These are phyloP conservation scores for Phytophthora pisi DNA, from an alignment of 352 stramenopile species.

Conservation along the genomic window DNA sequence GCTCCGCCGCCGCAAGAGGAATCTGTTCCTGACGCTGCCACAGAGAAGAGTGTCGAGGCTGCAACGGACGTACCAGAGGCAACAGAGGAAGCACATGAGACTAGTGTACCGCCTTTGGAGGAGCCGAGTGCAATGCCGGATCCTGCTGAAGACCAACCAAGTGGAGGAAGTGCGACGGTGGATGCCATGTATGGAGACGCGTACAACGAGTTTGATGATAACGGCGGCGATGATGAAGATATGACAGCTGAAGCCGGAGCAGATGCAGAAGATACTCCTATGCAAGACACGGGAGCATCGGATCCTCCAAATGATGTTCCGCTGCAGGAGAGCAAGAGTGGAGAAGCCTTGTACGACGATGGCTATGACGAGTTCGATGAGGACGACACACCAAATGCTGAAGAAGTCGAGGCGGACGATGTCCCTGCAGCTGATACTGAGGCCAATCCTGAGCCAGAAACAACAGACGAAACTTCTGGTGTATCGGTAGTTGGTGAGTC, in stretches of 20 bases:
- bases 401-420: conserved; percentile 10
- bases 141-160: conserved; percentile 12
- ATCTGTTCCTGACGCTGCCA: background rate
- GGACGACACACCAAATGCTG: conserved; percentile 13
- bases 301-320: conserved; percentile 8
- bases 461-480: background rate
- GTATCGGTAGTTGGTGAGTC: conserved; percentile 1
- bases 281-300: background rate
- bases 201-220: conserved; percentile 65
- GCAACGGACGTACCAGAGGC: background rate
- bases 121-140: background rate
- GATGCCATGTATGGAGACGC: conserved; percentile 67
- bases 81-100: background rate
- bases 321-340: conserved; percentile 38
- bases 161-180: conserved; percentile 12
- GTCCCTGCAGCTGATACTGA: background rate
- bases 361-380: conserved; percentile 41
- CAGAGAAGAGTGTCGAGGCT: background rate
- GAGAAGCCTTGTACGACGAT: conserved; percentile 48
- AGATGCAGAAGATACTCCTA: conserved; percentile 16
- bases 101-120: conserved; percentile 3
- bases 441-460: conserved; percentile 5
- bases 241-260: conserved; percentile 27
- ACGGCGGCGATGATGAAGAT: conserved; percentile 42
- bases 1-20: background rate